These are phyloP conservation scores for Cocos nucifera DNA, from an alignment of 176 grass and related monocot species.

Conservation along the genomic window DNA sequence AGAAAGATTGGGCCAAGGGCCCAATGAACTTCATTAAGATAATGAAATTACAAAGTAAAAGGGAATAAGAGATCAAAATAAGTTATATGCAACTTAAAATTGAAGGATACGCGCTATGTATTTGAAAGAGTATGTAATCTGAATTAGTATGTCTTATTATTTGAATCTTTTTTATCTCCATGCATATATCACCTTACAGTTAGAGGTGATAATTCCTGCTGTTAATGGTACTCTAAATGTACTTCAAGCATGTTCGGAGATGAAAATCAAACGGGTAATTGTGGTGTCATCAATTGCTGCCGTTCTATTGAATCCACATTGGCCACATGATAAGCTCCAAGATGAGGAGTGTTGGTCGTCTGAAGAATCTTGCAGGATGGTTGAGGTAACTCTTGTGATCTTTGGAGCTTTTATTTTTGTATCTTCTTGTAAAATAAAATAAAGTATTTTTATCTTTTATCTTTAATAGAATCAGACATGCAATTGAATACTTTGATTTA, in stretches of 20 bases:
- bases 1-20: too few species aligned
- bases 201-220: slow-evolving; percentile 25
- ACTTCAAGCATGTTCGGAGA: slow-evolving; percentile 19
- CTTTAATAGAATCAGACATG: background rate
- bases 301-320: slow-evolving; percentile 30
- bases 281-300: slow-evolving; percentile 32
- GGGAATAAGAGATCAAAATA: too few species aligned
- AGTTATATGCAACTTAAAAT: too few species aligned
- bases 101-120: too few species aligned
- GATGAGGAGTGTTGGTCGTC: slow-evolving; percentile 44
- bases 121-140: too few species aligned
- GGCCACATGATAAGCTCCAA: slow-evolving; percentile 18
- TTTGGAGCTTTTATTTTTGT: background rate
- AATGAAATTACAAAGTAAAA: too few species aligned
- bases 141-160: too few species aligned
- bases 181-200: slow-evolving; percentile 21
- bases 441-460: too few species aligned
- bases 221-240: slow-evolving; percentile 39
- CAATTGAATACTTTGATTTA: background rate
- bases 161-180: background rate
- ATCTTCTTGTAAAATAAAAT: too few species aligned
- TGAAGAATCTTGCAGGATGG: slow-evolving; percentile 24
- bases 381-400: slow-evolving; percentile 4
- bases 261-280: slow-evolving; percentile 33
- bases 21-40: too few species aligned